Evolutionary conservation across 192 early-diverging fungal species (phyloP), one percentile per base, ranked within the genome.

Genomic region (Rhizophagus sp.): DNA sequence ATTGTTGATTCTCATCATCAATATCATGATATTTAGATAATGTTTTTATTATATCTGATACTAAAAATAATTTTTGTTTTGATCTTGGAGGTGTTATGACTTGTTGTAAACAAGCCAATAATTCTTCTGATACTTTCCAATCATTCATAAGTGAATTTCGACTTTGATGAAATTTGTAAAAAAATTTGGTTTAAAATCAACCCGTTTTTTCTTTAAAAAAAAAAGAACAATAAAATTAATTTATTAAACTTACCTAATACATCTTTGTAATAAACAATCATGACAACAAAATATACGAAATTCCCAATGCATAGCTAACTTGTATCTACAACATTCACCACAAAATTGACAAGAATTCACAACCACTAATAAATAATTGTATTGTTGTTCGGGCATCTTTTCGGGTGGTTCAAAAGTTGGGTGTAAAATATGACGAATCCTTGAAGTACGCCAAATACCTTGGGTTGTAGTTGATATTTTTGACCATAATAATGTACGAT

Each of bases 211-310:
- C 5, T 50, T 50, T 11, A 1, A 50, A 50, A 50, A 50, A 17
- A 50, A 50, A 10, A 19, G 36, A 33, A 4, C 7, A 17, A 36
- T 19, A 41, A 33, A 33, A 19, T 34, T 41, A 41, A 41, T 36
- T 36, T 68, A 33, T 68, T 15, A 39, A 13, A 36, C 9, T 33
- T 33, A 75, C 73, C 73, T 75, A 36, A 52, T 33, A 75, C 17
- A 33, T 33, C 33, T 39, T 34, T 75, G 7, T 10, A 5, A 19
- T 33, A 75, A 75, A 62, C 73, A 62, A 4, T 27, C 11, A 3
- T 62, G 1, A 75, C 73, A 75, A 62, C 73, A 75, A 34, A 12
- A 52, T n/a, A 75, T 34, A 33, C 30, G 47, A 75, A 75, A 75
- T 52, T 75, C 73, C 50, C 50, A 75, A 75, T 75, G 57, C 24